A percentile compares a stretch with the other conserved stretches of the same genome.
Evolutionary conservation across 169 alveolate species (phyloP).

Genomic region (Cryptosporidium baileyi): DNA sequence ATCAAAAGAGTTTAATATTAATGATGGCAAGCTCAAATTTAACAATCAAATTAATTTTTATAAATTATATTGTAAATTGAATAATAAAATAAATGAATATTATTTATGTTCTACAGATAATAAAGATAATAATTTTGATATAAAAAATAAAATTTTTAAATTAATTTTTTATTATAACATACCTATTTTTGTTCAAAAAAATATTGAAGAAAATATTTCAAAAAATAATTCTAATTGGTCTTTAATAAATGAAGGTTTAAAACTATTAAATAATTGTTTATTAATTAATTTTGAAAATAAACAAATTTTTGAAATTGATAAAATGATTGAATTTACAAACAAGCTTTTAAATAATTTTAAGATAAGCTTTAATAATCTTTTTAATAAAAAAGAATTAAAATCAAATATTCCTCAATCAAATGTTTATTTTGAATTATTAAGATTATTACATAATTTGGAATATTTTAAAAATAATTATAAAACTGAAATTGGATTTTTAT

Average conservation of each 20-base stretch:
- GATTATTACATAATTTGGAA: constrained; percentile 17
- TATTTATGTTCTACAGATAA: too few species aligned
- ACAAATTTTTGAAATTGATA: not conserved
- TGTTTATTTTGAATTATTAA: constrained; percentile 38
- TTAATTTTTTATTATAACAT: not conserved
- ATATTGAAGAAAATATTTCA: not conserved
- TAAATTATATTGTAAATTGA: too few species aligned
- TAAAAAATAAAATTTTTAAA: not conserved
- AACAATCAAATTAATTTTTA: too few species aligned
- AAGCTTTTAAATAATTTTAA: not conserved
- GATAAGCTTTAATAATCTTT: not conserved
- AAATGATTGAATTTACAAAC: constrained; percentile 8
- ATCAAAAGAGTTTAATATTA: too few species aligned
- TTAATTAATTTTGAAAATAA: not conserved
- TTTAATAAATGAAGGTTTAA: constrained; percentile 3
- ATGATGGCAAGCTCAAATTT: too few species aligned
- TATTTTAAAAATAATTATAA: not conserved
- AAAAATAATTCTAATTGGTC: not conserved
- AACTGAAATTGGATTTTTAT: not conserved
- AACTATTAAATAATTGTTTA: constrained; percentile 28
- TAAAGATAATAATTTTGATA: too few species aligned
- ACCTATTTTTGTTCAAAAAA: not conserved
- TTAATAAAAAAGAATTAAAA: not conserved
- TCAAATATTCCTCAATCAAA: constrained; percentile 14
- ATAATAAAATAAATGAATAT: too few species aligned